Evolutionary conservation across 345 rosid genomes (phyloP).

Genomic region (Arabidopsis arenosa): DNA sequence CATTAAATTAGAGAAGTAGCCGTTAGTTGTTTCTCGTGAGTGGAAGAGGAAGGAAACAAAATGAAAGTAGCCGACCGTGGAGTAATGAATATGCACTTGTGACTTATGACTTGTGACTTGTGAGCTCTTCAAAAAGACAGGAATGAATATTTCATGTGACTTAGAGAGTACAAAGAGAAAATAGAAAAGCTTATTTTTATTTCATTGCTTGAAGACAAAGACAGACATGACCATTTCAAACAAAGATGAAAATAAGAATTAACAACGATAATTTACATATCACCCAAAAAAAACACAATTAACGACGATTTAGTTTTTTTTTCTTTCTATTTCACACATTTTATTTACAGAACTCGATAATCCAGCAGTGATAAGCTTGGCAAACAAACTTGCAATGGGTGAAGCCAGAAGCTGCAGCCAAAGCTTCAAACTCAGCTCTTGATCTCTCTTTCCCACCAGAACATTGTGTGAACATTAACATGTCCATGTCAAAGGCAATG

Average conservation of each 20-base stretch:
- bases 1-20: conserved; percentile 30
- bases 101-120: conserved; percentile 14
- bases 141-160: conserved; percentile 18
- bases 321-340: neutral
- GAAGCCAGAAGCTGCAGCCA: conserved; percentile 54
- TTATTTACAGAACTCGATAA: conserved; percentile 36
- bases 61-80: conserved; percentile 26
- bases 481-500: conserved; percentile 50
- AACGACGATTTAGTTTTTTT: neutral
- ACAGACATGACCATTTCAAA: neutral
- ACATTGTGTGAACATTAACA: conserved; percentile 54
- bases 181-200: neutral
- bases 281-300: neutral
- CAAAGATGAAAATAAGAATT: conserved; percentile 1
- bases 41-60: conserved; percentile 24
- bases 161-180: neutral
- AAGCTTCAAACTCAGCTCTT: conserved; percentile 48
- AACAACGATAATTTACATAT: neutral
- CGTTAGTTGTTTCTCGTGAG: conserved; percentile 37
- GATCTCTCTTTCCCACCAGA: conserved; percentile 59
- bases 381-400: conserved; percentile 39
- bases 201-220: conserved; percentile 19
- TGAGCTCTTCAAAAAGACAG: neutral
- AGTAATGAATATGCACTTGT: conserved; percentile 35
- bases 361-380: conserved; percentile 37